Evolutionary conservation across 1,139 yeast species (phyloP).

Genomic region (Sugiyamaella novakii): DNA sequence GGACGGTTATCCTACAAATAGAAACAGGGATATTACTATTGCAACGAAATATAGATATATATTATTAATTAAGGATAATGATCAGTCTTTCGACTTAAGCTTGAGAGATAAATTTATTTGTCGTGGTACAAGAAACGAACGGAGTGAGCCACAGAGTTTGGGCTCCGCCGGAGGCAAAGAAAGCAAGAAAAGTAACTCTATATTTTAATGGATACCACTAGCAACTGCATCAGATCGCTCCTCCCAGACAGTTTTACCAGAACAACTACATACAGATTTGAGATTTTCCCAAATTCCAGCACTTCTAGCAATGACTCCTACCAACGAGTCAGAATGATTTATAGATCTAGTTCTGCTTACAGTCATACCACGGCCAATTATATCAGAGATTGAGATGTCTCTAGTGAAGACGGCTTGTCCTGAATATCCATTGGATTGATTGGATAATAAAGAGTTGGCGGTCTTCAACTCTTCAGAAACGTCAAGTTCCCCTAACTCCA

Average conservation of each 20-base stretch:
- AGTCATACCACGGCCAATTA: constrained; percentile 81
- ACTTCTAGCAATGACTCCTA: constrained; percentile 91
- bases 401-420: constrained; percentile 67
- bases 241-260: constrained; percentile 96
- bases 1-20: not conserved
- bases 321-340: constrained; percentile 52
- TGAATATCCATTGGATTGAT: constrained; percentile 35
- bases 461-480: constrained; percentile 44
- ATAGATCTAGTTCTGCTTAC: constrained; percentile 48
- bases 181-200: not conserved
- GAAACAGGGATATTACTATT: too few species aligned
- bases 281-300: constrained; percentile 98
- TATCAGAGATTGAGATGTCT: constrained; percentile 53
- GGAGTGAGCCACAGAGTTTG: too few species aligned
- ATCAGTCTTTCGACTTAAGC: too few species aligned
- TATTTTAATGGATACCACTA: constrained; percentile 47
- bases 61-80: too few species aligned
- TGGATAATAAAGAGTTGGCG: constrained; percentile 40
- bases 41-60: too few species aligned
- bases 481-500: constrained; percentile 43
- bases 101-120: too few species aligned
- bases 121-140: too few species aligned
- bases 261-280: constrained; percentile 89
- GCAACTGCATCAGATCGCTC: constrained; percentile 75
- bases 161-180: constrained; percentile 6